A percentile compares a stretch with the other conserved stretches of the same genome.
Evolutionary conservation across 768 basidiomycete genomes (phyloP).

Genomic region (Psilocybe sp.): DNA sequence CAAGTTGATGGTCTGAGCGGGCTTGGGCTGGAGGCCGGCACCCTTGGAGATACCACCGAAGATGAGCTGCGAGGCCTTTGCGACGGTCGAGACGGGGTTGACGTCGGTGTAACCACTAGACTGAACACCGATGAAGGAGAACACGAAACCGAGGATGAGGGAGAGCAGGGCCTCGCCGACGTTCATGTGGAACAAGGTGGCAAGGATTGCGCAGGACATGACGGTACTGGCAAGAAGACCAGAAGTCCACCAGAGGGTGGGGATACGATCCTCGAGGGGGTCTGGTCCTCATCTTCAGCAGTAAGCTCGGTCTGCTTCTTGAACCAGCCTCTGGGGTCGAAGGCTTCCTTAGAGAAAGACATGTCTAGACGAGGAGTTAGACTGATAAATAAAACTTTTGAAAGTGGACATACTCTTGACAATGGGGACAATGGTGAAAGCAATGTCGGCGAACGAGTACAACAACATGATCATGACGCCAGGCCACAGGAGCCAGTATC

Average conservation of each 20-base stretch:
- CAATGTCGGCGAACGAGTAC: constrained; percentile 55
- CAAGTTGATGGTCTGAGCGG: constrained; percentile 48
- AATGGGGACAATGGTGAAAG: constrained; percentile 36
- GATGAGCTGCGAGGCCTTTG: constrained; percentile 62
- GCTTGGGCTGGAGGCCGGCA: constrained; percentile 25
- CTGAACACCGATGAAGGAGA: constrained; percentile 68
- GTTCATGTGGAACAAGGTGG: constrained; percentile 52
- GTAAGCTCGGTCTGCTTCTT: constrained; percentile 21
- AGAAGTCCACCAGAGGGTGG: constrained; percentile 49
- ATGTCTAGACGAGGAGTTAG: not conserved
- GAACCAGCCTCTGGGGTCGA: constrained; percentile 31
- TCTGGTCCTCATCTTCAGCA: constrained; percentile 47
- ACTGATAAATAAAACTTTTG: constrained; percentile 1
- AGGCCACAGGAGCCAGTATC: constrained; percentile 65
- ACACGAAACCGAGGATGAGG: constrained; percentile 58
- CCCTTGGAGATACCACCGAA: constrained; percentile 62
- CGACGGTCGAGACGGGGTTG: constrained; percentile 59
- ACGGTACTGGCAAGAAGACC: constrained; percentile 48
- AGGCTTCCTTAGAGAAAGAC: constrained; percentile 8
- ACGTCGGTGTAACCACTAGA: constrained; percentile 58
- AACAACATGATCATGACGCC: constrained; percentile 61
- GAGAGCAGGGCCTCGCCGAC: constrained; percentile 57
- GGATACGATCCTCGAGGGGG: constrained; percentile 56
- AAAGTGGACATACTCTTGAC: constrained; percentile 19
- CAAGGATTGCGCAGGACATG: constrained; percentile 50